Evolutionary conservation across 768 basidiomycete species (phyloP).

Genomic region (Tulasnella sp.): DNA sequence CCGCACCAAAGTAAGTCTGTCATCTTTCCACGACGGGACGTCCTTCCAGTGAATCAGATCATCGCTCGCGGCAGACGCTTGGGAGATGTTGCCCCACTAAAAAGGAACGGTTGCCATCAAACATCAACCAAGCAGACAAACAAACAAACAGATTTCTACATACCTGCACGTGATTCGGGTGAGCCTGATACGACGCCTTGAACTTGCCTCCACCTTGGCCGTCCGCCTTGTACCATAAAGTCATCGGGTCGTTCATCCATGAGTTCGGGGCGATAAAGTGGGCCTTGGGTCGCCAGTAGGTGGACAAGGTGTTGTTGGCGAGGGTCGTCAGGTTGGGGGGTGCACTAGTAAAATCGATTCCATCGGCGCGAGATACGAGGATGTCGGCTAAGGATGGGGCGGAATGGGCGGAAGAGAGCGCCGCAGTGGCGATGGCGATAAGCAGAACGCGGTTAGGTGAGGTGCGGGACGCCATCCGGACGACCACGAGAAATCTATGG

Average conservation of each 20-base stretch:
- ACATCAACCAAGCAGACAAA: neutral
- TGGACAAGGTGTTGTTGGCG: neutral
- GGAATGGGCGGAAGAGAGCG: neutral
- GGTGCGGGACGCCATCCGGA: neutral
- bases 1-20: neutral
- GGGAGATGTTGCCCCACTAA: neutral
- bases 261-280: neutral
- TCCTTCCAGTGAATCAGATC: neutral
- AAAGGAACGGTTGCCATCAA: neutral
- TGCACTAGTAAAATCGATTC: neutral
- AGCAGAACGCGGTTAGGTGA: neutral
- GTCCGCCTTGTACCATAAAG: neutral
- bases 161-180: neutral
- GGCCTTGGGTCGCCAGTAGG: neutral
- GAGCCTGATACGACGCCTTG: neutral
- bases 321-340: neutral
- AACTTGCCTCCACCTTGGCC: constrained; percentile 1
- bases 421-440: neutral
- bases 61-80: neutral
- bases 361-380: neutral
- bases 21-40: neutral
- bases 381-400: neutral
- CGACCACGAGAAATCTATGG: neutral
- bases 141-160: neutral
- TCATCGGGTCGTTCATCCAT: constrained; percentile 6